Conservation (phyloP, 352 stramenopile species). For the Phytophthora pseudosyringae region DNA sequence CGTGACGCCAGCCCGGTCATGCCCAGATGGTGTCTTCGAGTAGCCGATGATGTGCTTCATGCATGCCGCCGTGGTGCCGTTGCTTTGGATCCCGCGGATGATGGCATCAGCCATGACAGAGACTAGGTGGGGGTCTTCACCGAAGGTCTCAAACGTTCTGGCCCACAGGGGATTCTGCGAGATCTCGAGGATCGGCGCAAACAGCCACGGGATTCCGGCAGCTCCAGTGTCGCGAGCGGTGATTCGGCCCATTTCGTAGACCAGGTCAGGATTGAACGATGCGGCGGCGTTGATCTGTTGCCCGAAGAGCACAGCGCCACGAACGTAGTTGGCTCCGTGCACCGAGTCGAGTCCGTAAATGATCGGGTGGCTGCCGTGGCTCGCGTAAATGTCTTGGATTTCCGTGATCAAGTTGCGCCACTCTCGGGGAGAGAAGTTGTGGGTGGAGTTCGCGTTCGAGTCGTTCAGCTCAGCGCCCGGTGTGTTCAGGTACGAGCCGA, state of each 20-base stretch:
- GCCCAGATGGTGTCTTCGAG: slow-evolving; percentile 78
- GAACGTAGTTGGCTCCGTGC: slow-evolving; percentile 90
- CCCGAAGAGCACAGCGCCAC: slow-evolving; percentile 82
- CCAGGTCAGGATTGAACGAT: slow-evolving; percentile 86
- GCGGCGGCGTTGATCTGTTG: slow-evolving; percentile 91
- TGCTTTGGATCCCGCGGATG: slow-evolving; percentile 84
- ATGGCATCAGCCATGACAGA: slow-evolving; percentile 81
- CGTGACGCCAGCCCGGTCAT: slow-evolving; percentile 83
- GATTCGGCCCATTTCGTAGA: slow-evolving; percentile 68
- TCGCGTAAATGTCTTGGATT: slow-evolving; percentile 81
- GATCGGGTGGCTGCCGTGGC: slow-evolving; percentile 62
- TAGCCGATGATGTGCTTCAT: slow-evolving; percentile 94
- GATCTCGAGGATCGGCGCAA: slow-evolving; percentile 89
- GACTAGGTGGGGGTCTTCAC: slow-evolving; percentile 90
- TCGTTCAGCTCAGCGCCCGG: slow-evolving; percentile 42
- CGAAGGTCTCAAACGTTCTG: slow-evolving; percentile 94
- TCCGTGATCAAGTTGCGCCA: slow-evolving; percentile 75
- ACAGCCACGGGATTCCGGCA: slow-evolving; percentile 92
- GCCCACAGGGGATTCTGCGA: slow-evolving; percentile 89
- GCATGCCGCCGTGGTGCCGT: slow-evolving; percentile 71
- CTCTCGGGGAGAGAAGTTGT: slow-evolving; percentile 66
- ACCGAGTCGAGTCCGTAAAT: slow-evolving; percentile 93
- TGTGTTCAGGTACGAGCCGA: slow-evolving; percentile 92
- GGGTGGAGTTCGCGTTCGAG: slow-evolving; percentile 30
- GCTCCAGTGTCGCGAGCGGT: slow-evolving; percentile 86